Percentiles rank a stretch among this genome's conserved stretches.
These are phyloP conservation scores for Termitomyces sp. DNA, from an alignment of 768 basidiomycete species.

Conservation along the genomic window DNA sequence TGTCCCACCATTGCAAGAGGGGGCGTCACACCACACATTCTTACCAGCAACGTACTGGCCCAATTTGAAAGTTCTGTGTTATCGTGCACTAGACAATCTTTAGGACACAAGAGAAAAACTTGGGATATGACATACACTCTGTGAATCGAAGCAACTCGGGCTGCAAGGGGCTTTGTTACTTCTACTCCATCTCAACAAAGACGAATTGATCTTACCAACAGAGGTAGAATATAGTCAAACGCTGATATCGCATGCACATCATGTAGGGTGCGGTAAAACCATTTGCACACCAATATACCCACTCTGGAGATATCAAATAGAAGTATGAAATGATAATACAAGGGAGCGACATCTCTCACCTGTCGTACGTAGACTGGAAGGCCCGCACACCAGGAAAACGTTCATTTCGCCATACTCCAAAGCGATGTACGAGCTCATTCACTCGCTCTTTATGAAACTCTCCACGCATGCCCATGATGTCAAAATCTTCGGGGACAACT, in stretches of 20 bases:
- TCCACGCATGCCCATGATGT: conserved; percentile 73
- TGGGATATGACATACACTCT: conserved; percentile 39
- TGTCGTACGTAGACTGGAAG: conserved; percentile 83
- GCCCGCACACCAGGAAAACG: conserved; percentile 72
- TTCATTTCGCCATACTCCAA: conserved; percentile 66
- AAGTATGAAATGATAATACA: background rate
- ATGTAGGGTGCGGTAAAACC: conserved; percentile 70
- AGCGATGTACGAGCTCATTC: conserved; percentile 50
- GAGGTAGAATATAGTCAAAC: conserved; percentile 78
- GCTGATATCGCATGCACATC: conserved; percentile 71
- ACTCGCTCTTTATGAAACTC: conserved; percentile 56
- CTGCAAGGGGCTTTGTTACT: conserved; percentile 23
- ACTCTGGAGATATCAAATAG: conserved; percentile 31
- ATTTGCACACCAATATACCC: conserved; percentile 65
- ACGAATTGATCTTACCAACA: conserved; percentile 51
- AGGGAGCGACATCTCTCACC: conserved; percentile 30
- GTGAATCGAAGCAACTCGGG: conserved; percentile 74
- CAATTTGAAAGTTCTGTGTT: conserved; percentile 64
- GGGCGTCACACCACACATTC: conserved; percentile 83
- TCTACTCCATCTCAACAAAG: background rate
- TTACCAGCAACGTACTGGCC: conserved; percentile 66
- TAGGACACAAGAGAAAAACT: background rate
- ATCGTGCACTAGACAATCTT: conserved; percentile 49
- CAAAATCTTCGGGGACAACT: conserved; percentile 43
- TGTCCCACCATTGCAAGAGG: conserved; percentile 63